phyloP scores from a whole-genome alignment of 2,329 filamentous ascomycete species.

The Pseudogymnoascus sp. region DNA sequence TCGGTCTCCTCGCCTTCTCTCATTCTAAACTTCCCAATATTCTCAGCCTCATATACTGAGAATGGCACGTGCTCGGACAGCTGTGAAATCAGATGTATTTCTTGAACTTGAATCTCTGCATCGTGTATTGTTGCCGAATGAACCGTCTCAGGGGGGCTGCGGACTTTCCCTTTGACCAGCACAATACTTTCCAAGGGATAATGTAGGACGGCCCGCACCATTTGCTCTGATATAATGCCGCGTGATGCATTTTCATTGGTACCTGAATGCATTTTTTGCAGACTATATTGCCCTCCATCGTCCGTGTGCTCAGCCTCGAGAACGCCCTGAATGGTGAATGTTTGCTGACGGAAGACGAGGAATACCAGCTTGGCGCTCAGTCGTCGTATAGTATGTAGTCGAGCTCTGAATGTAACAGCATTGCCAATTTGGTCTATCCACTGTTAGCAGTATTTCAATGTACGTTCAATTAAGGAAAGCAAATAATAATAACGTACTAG shows the following conservation, averaged over 20 bases:
- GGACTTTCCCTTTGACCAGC: slow-evolving; percentile 65
- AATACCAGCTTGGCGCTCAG: slow-evolving; percentile 80
- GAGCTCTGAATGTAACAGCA: slow-evolving; percentile 51
- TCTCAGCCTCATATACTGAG: slow-evolving; percentile 63
- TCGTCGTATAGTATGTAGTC: slow-evolving; percentile 71
- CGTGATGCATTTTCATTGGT: neutral
- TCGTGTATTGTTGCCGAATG: slow-evolving; percentile 69
- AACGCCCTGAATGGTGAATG: slow-evolving; percentile 77
- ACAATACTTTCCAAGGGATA: slow-evolving; percentile 72
- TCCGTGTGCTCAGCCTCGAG: slow-evolving; percentile 35
- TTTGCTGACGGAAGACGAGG: slow-evolving; percentile 77
- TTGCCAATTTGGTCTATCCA: slow-evolving; percentile 22
- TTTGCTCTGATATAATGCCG: slow-evolving; percentile 59
- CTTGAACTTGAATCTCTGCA: slow-evolving; percentile 66
- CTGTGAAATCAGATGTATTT: slow-evolving; percentile 54
- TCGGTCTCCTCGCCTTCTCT: slow-evolving; percentile 22
- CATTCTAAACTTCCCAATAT: slow-evolving; percentile 49
- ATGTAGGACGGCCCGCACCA: slow-evolving; percentile 83
- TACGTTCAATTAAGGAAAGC: neutral
- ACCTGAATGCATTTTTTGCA: slow-evolving; percentile 22
- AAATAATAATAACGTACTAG: slow-evolving; percentile 18
- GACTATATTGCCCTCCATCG: slow-evolving; percentile 17
- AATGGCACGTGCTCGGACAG: slow-evolving; percentile 59
- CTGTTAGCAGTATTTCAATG: neutral
- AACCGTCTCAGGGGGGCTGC: slow-evolving; percentile 66